Base-by-base conservation (phyloP, 2,329 filamentous ascomycete genomes). In the Bipolaris bicolor region DNA sequence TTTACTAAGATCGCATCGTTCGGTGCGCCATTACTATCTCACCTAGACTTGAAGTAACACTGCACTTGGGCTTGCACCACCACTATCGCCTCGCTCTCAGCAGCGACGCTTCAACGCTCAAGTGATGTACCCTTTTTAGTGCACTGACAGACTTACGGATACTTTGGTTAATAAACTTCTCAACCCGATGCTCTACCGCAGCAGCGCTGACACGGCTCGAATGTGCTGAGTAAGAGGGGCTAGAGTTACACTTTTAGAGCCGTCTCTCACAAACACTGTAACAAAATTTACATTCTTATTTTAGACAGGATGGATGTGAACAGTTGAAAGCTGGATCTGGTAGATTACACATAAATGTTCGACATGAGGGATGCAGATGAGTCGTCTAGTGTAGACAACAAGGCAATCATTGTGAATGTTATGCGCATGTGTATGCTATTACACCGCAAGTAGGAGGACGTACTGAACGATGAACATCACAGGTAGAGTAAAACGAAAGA, bases 131-230 rank as follows among this genome's bases (percentile, higher is more conserved):
- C n/a, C n/a, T n/a, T n/a, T n/a, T 85, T 1, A 88, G 89, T 1
- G 78, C 91, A 24, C 88, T 88, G 0, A 79, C 84, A 1, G 91
- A 90, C 66, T 91, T 73, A 90, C 88, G 20, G 91, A 91, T 66
- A 83, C 88, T 48, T 88, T 89, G 62, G 89, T 89, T 47, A 88
- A 92, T 71, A 90, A 84, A n/a, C 75, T 91, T 58, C 79, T 91
- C 57, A 92, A 92, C 89, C 82, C 92, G 1, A 86, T 88, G 0
- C 83, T 88, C 0, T 91, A 91, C 66, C 83, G 90, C 63, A 88
- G 88, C 10, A 86, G 90, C 52, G 80, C 82, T 1, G 79, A 83
- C 0, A 81, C 89, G 0, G 86, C 88, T 24, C 79, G 78, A 45
- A 91, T 72, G 79, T 83, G 1, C 68, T 90, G 26, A 91, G 91